Conservation (phyloP, 345 rosid genomes). For the Dovyalis caffra region DNA sequence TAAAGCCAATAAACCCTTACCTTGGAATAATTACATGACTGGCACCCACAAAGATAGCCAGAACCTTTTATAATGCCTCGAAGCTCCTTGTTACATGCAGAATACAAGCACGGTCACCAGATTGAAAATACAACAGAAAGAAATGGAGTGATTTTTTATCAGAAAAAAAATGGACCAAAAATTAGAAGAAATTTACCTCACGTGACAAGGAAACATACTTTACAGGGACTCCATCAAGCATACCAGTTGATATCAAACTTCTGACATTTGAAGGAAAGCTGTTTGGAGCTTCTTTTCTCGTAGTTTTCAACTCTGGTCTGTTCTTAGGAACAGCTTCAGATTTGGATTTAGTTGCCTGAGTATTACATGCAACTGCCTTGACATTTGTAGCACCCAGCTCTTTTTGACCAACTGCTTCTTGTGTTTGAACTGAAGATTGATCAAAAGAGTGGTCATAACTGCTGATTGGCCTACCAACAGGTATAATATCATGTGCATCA, state of each 20-base stretch:
- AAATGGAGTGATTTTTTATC: not conserved
- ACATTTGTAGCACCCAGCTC: slow-evolving; percentile 40
- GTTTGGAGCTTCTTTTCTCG: slow-evolving; percentile 75
- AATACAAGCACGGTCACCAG: slow-evolving; percentile 18
- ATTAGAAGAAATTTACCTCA: slow-evolving; percentile 51
- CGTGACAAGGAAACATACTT: slow-evolving; percentile 73
- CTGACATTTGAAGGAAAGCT: slow-evolving; percentile 94
- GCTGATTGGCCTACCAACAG: slow-evolving; percentile 38
- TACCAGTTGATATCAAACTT: slow-evolving; percentile 88
- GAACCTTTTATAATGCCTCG: slow-evolving; percentile 80
- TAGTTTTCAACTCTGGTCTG: slow-evolving; percentile 53
- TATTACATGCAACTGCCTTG: slow-evolving; percentile 27
- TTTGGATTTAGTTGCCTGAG: slow-evolving; percentile 42
- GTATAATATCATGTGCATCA: slow-evolving; percentile 47
- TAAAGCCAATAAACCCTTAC: slow-evolving; percentile 35
- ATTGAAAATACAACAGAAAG: slow-evolving; percentile 13
- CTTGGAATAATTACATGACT: slow-evolving; percentile 69
- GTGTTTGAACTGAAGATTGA: slow-evolving; percentile 43
- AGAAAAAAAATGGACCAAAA: not conserved
- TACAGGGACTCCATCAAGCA: slow-evolving; percentile 90
- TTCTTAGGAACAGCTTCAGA: slow-evolving; percentile 48
- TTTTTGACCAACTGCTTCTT: slow-evolving; percentile 40
- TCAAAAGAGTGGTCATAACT: slow-evolving; percentile 45
- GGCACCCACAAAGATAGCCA: slow-evolving; percentile 92
- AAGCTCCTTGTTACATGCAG: slow-evolving; percentile 57